Percentiles rank a stretch among this genome's conserved stretches.
Conservation (phyloP, 192 early-diverging fungal species). For the Gigaspora rosea region DNA sequence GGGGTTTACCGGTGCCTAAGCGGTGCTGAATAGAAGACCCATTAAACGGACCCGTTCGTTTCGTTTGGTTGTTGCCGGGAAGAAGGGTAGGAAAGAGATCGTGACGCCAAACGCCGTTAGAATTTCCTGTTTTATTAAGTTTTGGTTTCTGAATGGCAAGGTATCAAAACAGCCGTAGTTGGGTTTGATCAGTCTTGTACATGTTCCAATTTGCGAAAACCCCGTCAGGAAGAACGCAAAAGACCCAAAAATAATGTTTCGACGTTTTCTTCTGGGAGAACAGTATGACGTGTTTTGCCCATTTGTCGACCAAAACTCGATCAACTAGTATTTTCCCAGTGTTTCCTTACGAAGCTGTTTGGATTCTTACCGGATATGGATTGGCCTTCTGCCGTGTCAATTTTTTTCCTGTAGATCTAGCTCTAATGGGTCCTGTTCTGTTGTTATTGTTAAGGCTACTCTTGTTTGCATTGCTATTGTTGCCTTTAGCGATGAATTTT, state of each 20-base stretch:
- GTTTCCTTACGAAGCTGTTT: conserved; percentile 11
- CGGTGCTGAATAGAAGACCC: conserved; percentile 25
- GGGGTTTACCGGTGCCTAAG: conserved; percentile 12
- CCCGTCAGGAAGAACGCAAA: conserved; percentile 7
- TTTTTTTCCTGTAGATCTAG: conserved; percentile 29
- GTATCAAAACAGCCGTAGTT: conserved; percentile 5
- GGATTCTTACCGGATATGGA: conserved; percentile 38
- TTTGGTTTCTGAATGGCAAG: conserved; percentile 22
- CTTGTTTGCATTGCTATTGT: conserved; percentile 10
- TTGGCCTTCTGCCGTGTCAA: conserved; percentile 34
- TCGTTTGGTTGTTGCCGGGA: conserved; percentile 10
- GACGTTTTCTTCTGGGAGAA: conserved; percentile 24
- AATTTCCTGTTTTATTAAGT: conserved; percentile 16
- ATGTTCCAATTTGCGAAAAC: not conserved
- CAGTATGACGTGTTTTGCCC: not conserved
- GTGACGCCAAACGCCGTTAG: conserved; percentile 32
- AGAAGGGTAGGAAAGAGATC: conserved; percentile 24
- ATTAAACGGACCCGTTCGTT: not conserved
- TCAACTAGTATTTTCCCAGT: conserved; percentile 14
- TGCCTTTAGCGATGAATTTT: not conserved
- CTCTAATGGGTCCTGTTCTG: conserved; percentile 31
- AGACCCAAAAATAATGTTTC: conserved; percentile 13
- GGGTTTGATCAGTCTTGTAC: conserved; percentile 11
- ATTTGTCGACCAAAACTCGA: conserved; percentile 1
- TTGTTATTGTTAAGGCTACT: conserved; percentile 11